Base-by-base conservation (phyloP, 169 alveolate genomes). In the Theileria equi region DNA sequence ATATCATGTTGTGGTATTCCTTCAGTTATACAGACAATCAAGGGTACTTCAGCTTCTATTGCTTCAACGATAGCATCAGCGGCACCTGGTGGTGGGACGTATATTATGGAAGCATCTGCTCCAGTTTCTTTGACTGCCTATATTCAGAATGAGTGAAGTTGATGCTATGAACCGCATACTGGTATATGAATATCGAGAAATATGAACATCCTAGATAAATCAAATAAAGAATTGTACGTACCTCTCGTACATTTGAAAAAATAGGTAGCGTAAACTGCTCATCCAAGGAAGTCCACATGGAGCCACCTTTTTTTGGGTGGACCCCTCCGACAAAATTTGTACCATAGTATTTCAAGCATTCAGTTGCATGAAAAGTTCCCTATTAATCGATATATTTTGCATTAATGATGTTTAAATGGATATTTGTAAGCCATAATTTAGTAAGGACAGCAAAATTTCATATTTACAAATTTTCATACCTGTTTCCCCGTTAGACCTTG, bases 1-100 rank as follows among this genome's bases (percentile, higher is more conserved):
- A 97, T 97, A 78, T 97, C 99, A 67, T 93, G 98, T 64, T 90
- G 94, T 21, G 98, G 98, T 76, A 96, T 94, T 26, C 99, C 99
- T 78, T 97, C 99, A 3, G 99, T 97, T 77, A 97, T 97, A 78
- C 98, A 94, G 25, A 97, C 98, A 49, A 92, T 92, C 45, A 97
- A 80, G 6, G 93, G 95, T 55, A 97, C 78, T 72, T 95, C 98
- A 2, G 98, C 97, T 80, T 95, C 98, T 11, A 94, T 87, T 21
- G 98, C 96, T 69, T 96, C 98, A 43, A 92, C 66, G 43, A 95
- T 94, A 17, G 99, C 98, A 19, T 69, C 81, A 25, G 98, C 98
- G 2, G 99, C 99, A 52, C 80, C 78, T 11, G 96, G 94, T 13
- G 98, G 98, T 17, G 99, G 99, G 7, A 96, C 99, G 77, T 92